These are phyloP conservation scores for Tricholoma matsutake DNA, from an alignment of 768 basidiomycete species.

Conservation along the genomic window DNA sequence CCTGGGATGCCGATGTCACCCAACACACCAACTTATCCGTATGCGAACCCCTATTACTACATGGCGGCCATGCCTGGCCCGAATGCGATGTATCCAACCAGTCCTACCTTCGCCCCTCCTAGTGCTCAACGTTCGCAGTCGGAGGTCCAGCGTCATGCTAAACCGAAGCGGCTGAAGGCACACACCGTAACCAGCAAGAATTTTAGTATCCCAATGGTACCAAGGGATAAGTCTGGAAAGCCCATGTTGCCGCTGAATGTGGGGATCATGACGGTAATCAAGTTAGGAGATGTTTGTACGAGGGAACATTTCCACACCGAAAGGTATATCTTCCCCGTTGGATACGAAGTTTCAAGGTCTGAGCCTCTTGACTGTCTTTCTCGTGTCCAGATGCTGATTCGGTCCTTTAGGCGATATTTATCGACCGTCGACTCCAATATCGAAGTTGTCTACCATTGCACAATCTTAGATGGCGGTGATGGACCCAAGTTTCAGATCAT, in stretches of 20 bases:
- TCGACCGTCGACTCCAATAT: constrained; percentile 66
- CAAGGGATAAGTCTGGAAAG: constrained; percentile 65
- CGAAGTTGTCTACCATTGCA: constrained; percentile 78
- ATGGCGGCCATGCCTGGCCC: constrained; percentile 36
- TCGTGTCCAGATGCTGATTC: constrained; percentile 1
- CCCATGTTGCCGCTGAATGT: constrained; percentile 79
- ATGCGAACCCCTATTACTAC: constrained; percentile 41
- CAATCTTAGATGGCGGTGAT: constrained; percentile 81
- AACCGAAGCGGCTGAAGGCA: constrained; percentile 76
- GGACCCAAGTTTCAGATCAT: constrained; percentile 85
- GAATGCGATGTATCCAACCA: constrained; percentile 34
- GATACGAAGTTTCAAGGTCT: constrained; percentile 79
- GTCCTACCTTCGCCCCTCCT: constrained; percentile 25
- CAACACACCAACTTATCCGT: constrained; percentile 33
- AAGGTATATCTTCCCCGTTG: constrained; percentile 85
- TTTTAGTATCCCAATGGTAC: constrained; percentile 75
- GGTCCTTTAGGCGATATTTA: constrained; percentile 59
- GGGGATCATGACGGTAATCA: constrained; percentile 83
- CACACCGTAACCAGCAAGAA: constrained; percentile 78
- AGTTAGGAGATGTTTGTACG: constrained; percentile 73
- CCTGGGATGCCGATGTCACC: constrained; percentile 39
- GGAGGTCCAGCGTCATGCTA: constrained; percentile 48
- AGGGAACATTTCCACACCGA: constrained; percentile 86
- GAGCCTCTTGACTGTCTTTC: constrained; percentile 15
- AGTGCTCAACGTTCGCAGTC: constrained; percentile 23